phyloP scores from a whole-genome alignment of 164 flowering plant species.

The Houttuynia cordata region DNA sequence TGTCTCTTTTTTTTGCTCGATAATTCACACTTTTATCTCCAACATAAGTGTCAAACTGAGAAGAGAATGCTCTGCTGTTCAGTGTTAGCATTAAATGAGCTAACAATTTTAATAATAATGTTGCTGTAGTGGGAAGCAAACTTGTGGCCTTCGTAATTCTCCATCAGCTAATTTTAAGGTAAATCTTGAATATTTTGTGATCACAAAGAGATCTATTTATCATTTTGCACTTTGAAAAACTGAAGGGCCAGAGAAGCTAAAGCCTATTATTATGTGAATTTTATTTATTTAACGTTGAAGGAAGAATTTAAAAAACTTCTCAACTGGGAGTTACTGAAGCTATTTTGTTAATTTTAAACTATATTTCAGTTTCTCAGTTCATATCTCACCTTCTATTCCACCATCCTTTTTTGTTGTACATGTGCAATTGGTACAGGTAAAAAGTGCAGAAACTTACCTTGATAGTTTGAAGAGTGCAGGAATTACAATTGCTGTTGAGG shows the following conservation, averaged over 20 bases:
- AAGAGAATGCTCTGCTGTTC: background rate
- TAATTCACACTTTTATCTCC: no score
- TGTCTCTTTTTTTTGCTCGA: no score
- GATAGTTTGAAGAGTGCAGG: conserved; percentile 49
- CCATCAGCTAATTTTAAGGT: conserved; percentile 57
- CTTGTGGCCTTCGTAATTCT: conserved; percentile 85
- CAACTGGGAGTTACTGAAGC: background rate
- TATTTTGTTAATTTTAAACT: no score
- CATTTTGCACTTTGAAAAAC: background rate
- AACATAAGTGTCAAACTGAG: no score
- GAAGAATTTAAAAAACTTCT: background rate
- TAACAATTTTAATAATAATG: background rate
- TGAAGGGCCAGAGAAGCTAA: background rate
- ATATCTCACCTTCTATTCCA: no score
- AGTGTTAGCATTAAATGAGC: background rate
- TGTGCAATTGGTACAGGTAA: conserved; percentile 29
- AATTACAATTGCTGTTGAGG: conserved; percentile 61
- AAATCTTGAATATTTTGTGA: conserved; percentile 1
- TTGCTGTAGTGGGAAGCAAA: conserved; percentile 53
- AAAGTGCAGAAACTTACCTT: conserved; percentile 62
- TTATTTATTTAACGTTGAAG: no score
- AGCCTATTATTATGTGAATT: background rate
- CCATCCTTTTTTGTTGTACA: no score
- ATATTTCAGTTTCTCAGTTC: background rate
- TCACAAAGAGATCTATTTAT: no score